These are phyloP conservation scores for Alliaria petiolata DNA, from an alignment of 345 rosid species.

Conservation along the genomic window DNA sequence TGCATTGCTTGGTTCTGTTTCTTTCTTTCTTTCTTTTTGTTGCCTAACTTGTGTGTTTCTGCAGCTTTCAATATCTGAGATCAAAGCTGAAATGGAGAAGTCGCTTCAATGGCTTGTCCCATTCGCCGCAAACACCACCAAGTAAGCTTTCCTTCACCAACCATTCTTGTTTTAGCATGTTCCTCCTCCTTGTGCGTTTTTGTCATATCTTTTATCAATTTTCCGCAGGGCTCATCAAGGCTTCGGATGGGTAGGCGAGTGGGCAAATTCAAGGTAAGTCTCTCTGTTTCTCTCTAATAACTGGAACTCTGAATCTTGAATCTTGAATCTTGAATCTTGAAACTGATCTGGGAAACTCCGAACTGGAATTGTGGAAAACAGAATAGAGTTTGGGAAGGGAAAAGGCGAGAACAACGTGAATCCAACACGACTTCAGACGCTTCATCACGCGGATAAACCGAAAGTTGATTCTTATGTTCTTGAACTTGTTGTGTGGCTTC, in stretches of 20 bases:
- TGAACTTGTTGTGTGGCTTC: constrained; percentile 77
- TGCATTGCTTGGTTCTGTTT: neutral
- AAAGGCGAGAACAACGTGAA: constrained; percentile 29
- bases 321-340: too few species aligned
- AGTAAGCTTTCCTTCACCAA: constrained; percentile 42
- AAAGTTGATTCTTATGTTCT: constrained; percentile 63
- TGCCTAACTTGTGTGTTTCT: constrained; percentile 20
- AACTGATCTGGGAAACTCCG: neutral
- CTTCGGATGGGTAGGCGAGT: constrained; percentile 98
- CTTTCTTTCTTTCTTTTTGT: neutral
- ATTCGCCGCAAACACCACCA: constrained; percentile 72
- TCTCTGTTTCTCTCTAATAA: neutral
- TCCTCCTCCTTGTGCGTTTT: constrained; percentile 10
- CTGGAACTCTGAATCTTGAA: neutral
- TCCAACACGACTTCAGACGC: constrained; percentile 74
- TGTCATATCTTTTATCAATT: neutral
- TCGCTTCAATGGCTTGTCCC: constrained; percentile 83
- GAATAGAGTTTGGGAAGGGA: constrained; percentile 32
- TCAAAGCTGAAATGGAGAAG: constrained; percentile 85
- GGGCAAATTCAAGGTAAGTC: constrained; percentile 85
- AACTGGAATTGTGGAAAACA: constrained; percentile 3
- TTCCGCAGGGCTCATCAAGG: constrained; percentile 78
- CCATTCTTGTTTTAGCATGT: neutral
- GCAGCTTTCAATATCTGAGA: constrained; percentile 57
- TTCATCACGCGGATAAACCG: constrained; percentile 69